Base-by-base conservation (phyloP, 495 filamentous ascomycete species). In the Hypomontagnella submonticulosa region DNA sequence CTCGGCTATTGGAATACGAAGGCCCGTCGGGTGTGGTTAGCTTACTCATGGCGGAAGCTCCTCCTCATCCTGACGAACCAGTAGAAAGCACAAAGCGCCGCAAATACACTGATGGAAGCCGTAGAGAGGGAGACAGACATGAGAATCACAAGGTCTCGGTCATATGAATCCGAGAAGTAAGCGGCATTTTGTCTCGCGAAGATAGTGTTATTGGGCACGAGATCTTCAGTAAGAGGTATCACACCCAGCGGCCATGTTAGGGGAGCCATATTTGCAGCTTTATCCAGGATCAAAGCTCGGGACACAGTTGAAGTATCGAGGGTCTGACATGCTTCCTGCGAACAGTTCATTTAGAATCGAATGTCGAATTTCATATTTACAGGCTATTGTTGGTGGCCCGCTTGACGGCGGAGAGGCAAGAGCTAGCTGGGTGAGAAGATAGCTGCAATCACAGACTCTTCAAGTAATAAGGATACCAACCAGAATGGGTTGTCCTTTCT, bases 51-150 rank as follows among this genome's bases (percentile, higher is more conserved):
- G 49, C 90, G 84, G 73, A 91, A 93, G 43, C 78, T 85, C 69
- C 87, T 83, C 66, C 85, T 82, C 89, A 93, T 93, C 67, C 84
- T 83, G 40, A 84, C 75, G 74, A 93, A 91, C 88, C 88, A 92
- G 73, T 89, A 92, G 49, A 88, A 77, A 15, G 86, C 76, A 40
- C 79, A 67, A 4, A 87, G 57, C 0, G 80, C 79, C 11, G 81
- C 74, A 7, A 82, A 13, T 19, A 90, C 71, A 61, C 85, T 88
- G 73, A 89, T 63, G 0, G 78, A 71, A 16, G 81, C 71, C 18
- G 83, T 54, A 33, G 53, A 60, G 49, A 74, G 63, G 1, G 71
- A 72, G 20, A 72, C 54, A 19, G 58, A 63, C 66, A 71, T 69
- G 32, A 72, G 61, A n/a, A 57, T 60, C 32, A 68, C 7, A 19